Conservation (phyloP, 495 filamentous ascomycete genomes). For the Platismatia glauca region DNA sequence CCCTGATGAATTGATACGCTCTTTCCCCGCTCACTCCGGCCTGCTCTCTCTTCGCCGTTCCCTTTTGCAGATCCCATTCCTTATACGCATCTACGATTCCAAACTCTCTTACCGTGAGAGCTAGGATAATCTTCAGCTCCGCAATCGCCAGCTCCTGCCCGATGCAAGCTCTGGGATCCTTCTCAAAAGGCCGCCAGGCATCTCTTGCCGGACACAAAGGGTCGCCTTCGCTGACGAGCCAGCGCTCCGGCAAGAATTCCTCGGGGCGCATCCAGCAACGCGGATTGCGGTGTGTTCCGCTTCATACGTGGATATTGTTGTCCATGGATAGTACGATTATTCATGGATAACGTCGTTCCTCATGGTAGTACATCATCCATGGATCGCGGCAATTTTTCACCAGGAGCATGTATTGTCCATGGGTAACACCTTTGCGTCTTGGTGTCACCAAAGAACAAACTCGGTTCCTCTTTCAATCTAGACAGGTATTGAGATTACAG, state of each 20-base stretch:
- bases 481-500: no score
- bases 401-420: no score
- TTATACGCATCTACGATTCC: conserved; percentile 39
- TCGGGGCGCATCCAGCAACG: conserved; percentile 26
- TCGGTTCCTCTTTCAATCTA: no score
- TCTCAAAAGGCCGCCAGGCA: conserved; percentile 28
- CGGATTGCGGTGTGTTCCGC: no score
- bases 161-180: conserved; percentile 22
- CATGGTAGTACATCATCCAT: no score
- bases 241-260: conserved; percentile 33
- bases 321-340: no score
- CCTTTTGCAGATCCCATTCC: conserved; percentile 20
- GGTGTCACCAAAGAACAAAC: no score
- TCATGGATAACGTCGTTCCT: no score
- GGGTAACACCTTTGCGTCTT: no score
- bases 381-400: no score
- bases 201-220: conserved; percentile 24
- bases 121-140: conserved; percentile 39
- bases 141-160: conserved; percentile 23
- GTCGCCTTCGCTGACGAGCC: conserved; percentile 23
- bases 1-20: conserved; percentile 20
- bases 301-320: no score
- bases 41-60: neutral
- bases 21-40: conserved; percentile 18
- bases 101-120: conserved; percentile 38